Evolutionary conservation across 495 filamentous ascomycete genomes (phyloP), one percentile per base, ranked within the genome.

Genomic region (Aspergillus baeticus): DNA sequence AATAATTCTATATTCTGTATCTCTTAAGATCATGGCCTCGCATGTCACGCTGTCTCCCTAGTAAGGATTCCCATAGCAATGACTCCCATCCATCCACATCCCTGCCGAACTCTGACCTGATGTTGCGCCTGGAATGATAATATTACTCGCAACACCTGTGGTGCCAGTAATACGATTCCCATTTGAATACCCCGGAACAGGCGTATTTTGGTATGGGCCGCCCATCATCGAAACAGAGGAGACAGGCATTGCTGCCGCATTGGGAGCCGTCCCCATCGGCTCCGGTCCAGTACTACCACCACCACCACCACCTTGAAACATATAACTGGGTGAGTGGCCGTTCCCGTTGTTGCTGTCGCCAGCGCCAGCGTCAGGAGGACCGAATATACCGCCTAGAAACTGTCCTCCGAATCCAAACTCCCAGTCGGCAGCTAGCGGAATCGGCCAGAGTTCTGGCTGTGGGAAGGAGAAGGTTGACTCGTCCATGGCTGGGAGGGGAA

Each of bases 381-480:
- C 63, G 43, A 70, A 68, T n/a, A 74, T 62, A 13, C 64, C 65
- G 18, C 59, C 49, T 41, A 70, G 66, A 22, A 70, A 52, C 11
- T 73, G 65, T 10, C 62, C 58, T 18, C 70, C 65, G 43, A 69
- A 63, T n/a, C 72, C 65, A 39, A 70, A 63, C 49, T 70, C 63
- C 73, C 71, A 75, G 49, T 75, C 67, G 3, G 66, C 74, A 3
- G 68, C 63, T 23, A 75, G 31, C 0, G 74, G 74, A 21, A 74
- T 64, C 55, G 72, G 69, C 70, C 72, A 77, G 31, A 73, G 64
- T 23, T 70, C 68, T 3, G 72, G 68, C 39, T 70, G 62, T 20
- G 56, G 46, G 49, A 64, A 54, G 26, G 34, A 49, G 50, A 63
- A 55, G 45, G 34, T 50, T 44, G 62, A 41, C 42, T 42, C 41